Evolutionary conservation across 2,329 filamentous ascomycete genomes (phyloP), one percentile per base, ranked within the genome.

Genomic region (Colletotrichum lentis): DNA sequence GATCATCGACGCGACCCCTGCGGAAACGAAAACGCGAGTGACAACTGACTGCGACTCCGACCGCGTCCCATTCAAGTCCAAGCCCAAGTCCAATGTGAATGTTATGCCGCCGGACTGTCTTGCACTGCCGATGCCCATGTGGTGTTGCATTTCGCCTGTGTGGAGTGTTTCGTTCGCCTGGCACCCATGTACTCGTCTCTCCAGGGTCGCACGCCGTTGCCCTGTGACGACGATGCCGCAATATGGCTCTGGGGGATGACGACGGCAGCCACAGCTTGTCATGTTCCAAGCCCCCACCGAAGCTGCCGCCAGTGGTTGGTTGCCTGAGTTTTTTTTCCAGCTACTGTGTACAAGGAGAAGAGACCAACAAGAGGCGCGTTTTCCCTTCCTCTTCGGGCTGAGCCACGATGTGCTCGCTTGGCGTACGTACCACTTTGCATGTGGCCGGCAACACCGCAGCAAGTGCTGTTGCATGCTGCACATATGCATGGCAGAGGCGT

Each of bases 321-420:
- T n/a, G n/a, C n/a, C n/a, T n/a, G n/a, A n/a, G n/a, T n/a, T n/a
- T n/a, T n/a, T n/a, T n/a, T n/a, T n/a, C n/a, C n/a, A n/a, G 43
- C 44, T 31, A 31, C 11, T 31, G 41, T 46, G 41, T 46, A 24
- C 24, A 24, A 24, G 24, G 2, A 12, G 11, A 31, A 27, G 41
- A 46, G 18, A 14, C 6, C 22, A 22, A 41, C 20, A 44, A 31
- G 18, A n/a, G 24, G 54, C 16, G 22, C 41, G 54, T 24, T n/a
- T 52, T 52, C 24, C 16, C 10, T 16, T 43, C 31, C 6, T n/a
- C 18, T 18, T 43, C 24, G n/a, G 39, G 20, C 62, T 54, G 62
- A 54, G 65, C 65, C 49, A 65, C 65, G 49, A 65, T 50, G 41
- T 64, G 31, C 54, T 55, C 55, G 62, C 65, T 65, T 68, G 43